A percentile compares a stretch with the other conserved stretches of the same genome.
phyloP scores from a whole-genome alignment of 2,329 filamentous ascomycete genomes.

The Aspergillus latus region DNA sequence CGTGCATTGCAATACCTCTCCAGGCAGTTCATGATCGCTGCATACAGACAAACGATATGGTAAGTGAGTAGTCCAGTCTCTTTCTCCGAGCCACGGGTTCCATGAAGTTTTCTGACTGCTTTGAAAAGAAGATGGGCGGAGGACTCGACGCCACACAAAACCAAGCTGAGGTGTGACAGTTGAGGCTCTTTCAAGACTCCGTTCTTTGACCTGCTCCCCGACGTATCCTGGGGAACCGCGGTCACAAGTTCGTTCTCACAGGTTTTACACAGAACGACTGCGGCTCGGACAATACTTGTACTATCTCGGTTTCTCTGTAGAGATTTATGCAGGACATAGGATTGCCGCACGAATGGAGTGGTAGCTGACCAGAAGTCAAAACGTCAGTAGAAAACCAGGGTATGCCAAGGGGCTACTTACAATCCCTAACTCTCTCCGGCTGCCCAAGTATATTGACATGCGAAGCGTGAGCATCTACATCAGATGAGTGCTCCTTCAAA shows the following conservation, averaged over 20 bases:
- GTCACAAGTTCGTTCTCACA: constrained; percentile 25
- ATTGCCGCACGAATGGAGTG: constrained; percentile 34
- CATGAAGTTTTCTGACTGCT: constrained; percentile 29
- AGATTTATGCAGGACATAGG: constrained; percentile 34
- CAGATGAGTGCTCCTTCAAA: background rate
- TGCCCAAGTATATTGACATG: background rate
- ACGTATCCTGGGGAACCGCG: constrained; percentile 17
- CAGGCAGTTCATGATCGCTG: constrained; percentile 29
- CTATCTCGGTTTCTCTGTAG: constrained; percentile 31
- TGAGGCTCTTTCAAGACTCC: constrained; percentile 2
- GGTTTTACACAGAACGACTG: constrained; percentile 31
- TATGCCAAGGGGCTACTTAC: constrained; percentile 16
- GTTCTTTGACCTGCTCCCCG: constrained; percentile 10
- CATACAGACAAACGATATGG: constrained; percentile 38
- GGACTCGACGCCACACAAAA: constrained; percentile 26
- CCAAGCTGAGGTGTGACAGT: constrained; percentile 18
- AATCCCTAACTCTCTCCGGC: constrained; percentile 15
- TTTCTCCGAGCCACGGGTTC: constrained; percentile 11
- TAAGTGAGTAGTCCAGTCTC: constrained; percentile 32
- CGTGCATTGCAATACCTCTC: constrained; percentile 25
- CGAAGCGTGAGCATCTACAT: background rate
- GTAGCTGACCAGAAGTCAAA: constrained; percentile 24
- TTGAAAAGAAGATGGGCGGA: constrained; percentile 30
- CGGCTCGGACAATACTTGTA: constrained; percentile 23
- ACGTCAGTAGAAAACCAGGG: background rate